Evolutionary conservation across 345 rosid species (phyloP).

Genomic region (Lumnitzera littorea): DNA sequence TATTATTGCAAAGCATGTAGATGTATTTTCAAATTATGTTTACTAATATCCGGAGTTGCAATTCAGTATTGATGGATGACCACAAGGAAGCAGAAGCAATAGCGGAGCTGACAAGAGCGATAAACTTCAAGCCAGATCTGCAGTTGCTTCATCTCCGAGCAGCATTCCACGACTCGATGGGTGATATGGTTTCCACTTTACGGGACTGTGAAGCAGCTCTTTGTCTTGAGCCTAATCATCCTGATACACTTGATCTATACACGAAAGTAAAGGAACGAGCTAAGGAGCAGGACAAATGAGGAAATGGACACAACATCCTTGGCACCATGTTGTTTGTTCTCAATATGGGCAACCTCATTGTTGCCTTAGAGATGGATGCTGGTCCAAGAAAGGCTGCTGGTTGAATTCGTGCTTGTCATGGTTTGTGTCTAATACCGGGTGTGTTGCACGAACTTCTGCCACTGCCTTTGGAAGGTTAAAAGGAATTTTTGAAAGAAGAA

Average conservation of each 20-base stretch:
- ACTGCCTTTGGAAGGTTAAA: no score
- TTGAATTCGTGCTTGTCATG: no score
- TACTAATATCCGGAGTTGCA: slow-evolving; percentile 4
- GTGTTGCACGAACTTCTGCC: no score
- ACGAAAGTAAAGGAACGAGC: slow-evolving; percentile 36
- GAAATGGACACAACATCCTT: not conserved
- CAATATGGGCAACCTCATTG: slow-evolving; percentile 6
- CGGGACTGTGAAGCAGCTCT: slow-evolving; percentile 97
- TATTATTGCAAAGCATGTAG: not conserved
- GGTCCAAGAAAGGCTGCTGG: no score
- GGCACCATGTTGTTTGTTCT: not conserved
- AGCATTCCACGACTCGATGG: slow-evolving; percentile 83
- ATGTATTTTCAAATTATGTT: not conserved
- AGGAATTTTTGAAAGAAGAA: no score
- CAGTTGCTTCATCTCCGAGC: slow-evolving; percentile 92
- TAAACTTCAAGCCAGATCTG: slow-evolving; percentile 84
- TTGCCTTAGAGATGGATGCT: no score
- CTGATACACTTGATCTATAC: slow-evolving; percentile 61
- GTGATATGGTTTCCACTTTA: slow-evolving; percentile 39
- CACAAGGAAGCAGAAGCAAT: slow-evolving; percentile 90
- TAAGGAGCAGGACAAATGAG: slow-evolving; percentile 30
- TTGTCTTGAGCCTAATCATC: slow-evolving; percentile 64
- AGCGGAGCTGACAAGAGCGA: slow-evolving; percentile 69
- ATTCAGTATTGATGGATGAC: slow-evolving; percentile 93
- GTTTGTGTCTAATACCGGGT: no score